These are phyloP conservation scores for Circinella minor DNA, from an alignment of 371 early-diverging fungal genomes.

Conservation along the genomic window DNA sequence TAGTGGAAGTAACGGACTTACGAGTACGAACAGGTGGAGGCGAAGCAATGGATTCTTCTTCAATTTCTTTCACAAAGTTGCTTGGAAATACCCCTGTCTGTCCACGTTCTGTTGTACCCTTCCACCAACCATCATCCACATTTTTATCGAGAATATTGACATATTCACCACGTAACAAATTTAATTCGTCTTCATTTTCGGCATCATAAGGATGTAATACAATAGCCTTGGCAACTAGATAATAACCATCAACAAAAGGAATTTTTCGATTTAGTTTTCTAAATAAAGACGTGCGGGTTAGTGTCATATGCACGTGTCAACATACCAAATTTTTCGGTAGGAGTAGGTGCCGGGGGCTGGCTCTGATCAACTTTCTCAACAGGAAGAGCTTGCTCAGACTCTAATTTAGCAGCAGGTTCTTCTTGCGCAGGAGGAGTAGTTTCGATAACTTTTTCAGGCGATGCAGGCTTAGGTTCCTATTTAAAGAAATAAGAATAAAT, in stretches of 20 bases:
- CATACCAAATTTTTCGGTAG: conserved; percentile 20
- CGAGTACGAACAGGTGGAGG: conserved; percentile 47
- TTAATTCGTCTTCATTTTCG: conserved; percentile 62
- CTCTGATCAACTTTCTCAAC: neutral
- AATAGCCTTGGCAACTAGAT: conserved; percentile 45
- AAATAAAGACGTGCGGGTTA: neutral
- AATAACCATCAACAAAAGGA: too few species aligned
- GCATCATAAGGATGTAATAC: conserved; percentile 65
- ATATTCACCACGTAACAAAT: conserved; percentile 54
- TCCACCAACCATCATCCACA: conserved; percentile 70
- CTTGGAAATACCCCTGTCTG: conserved; percentile 60
- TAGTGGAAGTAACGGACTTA: conserved; percentile 26
- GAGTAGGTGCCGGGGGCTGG: neutral
- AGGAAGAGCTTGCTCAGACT: conserved; percentile 8
- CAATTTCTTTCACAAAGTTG: conserved; percentile 64
- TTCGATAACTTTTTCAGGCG: conserved; percentile 15
- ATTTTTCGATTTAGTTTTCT: too few species aligned
- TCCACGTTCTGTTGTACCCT: conserved; percentile 63
- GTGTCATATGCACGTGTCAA: neutral
- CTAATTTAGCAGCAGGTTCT: neutral
- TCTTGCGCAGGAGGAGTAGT: neutral
- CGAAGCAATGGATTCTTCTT: conserved; percentile 42
- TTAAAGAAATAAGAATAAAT: neutral
- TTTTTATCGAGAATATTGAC: conserved; percentile 56
- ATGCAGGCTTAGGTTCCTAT: conserved; percentile 16